phyloP scores from a whole-genome alignment of 495 filamentous ascomycete species.

The Clavariopsis aquatica region DNA sequence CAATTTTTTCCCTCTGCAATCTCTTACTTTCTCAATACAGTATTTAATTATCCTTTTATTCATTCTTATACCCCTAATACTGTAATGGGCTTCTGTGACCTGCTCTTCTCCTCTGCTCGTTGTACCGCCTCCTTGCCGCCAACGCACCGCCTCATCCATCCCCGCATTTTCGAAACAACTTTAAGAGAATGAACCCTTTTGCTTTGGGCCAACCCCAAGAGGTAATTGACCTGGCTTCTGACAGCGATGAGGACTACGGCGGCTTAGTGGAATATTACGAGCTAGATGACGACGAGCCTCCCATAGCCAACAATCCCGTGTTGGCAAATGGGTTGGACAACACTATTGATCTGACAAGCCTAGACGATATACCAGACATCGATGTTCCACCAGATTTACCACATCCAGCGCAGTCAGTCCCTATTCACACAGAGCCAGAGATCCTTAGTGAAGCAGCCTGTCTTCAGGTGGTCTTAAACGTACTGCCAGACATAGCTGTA shows the following conservation, averaged over 20 bases:
- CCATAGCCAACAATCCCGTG: not conserved
- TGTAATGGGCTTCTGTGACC: not conserved
- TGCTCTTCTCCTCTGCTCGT: not conserved
- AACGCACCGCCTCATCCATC: not conserved
- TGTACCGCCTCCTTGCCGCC: not conserved
- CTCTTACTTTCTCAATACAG: not conserved
- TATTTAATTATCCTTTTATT: not conserved
- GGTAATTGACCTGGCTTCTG: conserved; percentile 14
- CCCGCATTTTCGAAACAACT: not conserved
- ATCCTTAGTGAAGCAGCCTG: conserved; percentile 34
- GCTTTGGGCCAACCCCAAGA: not conserved
- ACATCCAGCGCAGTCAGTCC: not conserved
- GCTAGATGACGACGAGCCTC: not conserved
- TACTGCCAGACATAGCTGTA: conserved; percentile 45
- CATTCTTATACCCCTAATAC: not conserved
- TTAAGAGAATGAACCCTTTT: not conserved
- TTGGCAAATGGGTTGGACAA: conserved; percentile 1
- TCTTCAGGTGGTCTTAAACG: conserved; percentile 41
- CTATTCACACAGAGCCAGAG: not conserved
- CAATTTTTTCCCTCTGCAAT: not conserved
- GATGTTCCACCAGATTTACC: conserved; percentile 18
- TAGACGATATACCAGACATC: conserved; percentile 11
- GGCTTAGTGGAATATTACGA: not conserved
- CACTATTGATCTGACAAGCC: conserved; percentile 17
- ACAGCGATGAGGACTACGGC: conserved; percentile 1